Evolutionary conservation across 2,329 filamentous ascomycete genomes (phyloP), one percentile per base, ranked within the genome.

Genomic region (Clarireedia paspali): DNA sequence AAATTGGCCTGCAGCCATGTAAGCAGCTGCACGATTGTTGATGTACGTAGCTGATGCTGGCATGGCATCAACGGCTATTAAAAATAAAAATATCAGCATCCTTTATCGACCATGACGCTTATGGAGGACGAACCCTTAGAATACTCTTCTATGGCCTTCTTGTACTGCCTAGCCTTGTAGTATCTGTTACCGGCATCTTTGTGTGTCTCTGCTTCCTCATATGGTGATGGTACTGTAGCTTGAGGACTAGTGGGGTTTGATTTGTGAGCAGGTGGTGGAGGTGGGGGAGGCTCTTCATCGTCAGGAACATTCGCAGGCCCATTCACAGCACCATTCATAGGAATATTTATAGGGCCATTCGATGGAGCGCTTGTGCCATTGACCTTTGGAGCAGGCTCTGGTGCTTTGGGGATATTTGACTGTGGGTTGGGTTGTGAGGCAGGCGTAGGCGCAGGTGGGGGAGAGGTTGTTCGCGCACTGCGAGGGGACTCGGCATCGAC

Each of bases 171-270:
- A 61, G 91, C 89, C 77, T 96, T 97, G 81, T 96, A 99, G 69
- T 89, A 92, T 68, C 94, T 94, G 76, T 99, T 99, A 57, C 94
- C 94, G 2, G 89, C 83, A 65, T 88, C 83, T 78, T 99, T 99
- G 81, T 87, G 96, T 12, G 84, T 79, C 74, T 99, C 94, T 26
- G 92, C 90, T 69, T 96, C 89, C 53, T 92, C 88, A 53, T 57
- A 57, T 2, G 61, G 66, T 52, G 64, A 65, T 54, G 55, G 58
- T 42, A 74, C 72, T 24, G 77, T 71, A 46, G 77, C 74, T 50
- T 75, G 74, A 45, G 81, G 82, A 69, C 79, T 84, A 55, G 77
- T 78, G 46, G 81, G 80, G 67, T 79, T 82, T 27, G 81, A 83
- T 65, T 81, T 79, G 73, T 91, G 88, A 57, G 87, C 88, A 51